Conservation (phyloP, 2,329 filamentous ascomycete species). For the Colletotrichum incanum region DNA sequence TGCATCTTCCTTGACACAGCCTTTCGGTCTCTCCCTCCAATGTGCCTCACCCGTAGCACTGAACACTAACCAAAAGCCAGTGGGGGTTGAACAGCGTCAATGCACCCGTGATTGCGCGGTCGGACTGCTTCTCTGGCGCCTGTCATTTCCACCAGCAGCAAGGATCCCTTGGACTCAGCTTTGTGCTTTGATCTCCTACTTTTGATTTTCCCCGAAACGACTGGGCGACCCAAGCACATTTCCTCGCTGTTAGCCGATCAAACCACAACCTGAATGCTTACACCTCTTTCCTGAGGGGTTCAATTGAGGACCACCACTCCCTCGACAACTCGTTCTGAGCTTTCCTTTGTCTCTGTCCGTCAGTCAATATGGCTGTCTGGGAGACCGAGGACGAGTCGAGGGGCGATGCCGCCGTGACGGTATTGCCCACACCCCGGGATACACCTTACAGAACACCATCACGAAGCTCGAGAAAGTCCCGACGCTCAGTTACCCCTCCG, state of each 20-base stretch:
- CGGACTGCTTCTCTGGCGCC: constrained; percentile 34
- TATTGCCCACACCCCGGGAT: constrained; percentile 79
- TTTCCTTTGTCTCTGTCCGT: constrained; percentile 9
- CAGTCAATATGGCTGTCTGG: constrained; percentile 67
- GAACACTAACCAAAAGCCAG: constrained; percentile 34
- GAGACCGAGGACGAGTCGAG: constrained; percentile 76
- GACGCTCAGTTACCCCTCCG: constrained; percentile 78
- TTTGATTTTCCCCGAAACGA: constrained; percentile 37
- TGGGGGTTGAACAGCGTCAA: constrained; percentile 41
- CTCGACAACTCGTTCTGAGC: constrained; percentile 17
- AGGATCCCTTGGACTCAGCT: constrained; percentile 39
- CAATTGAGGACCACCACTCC: constrained; percentile 34
- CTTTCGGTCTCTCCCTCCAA: constrained; percentile 18
- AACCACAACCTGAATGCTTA: constrained; percentile 34
- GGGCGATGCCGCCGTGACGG: constrained; percentile 66
- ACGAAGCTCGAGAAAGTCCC: constrained; percentile 72
- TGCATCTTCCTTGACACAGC: constrained; percentile 41
- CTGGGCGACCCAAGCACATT: constrained; percentile 41
- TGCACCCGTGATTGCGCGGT: constrained; percentile 41
- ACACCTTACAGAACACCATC: constrained; percentile 83
- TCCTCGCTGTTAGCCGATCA: constrained; percentile 27
- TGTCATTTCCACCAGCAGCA: constrained; percentile 40
- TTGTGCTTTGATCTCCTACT: constrained; percentile 43
- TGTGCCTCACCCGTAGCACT: constrained; percentile 33
- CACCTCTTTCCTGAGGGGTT: constrained; percentile 30